phyloP scores from a whole-genome alignment of 2,329 filamentous ascomycete genomes.

The Penicillium hesseltinei region DNA sequence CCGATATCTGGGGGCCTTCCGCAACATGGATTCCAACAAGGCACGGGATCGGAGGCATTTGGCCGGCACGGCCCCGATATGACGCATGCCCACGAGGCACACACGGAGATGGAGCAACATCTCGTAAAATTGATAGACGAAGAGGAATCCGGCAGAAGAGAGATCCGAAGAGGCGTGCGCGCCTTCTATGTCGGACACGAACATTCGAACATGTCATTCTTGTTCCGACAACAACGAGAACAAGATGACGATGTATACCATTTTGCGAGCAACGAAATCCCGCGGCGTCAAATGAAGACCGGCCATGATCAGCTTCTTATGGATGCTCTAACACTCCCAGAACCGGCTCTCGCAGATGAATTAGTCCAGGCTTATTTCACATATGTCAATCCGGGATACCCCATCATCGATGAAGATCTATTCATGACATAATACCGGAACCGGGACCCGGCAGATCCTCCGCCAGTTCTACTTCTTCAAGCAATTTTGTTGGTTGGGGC shows the following conservation, averaged over 20 bases:
- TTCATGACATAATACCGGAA: slow-evolving; percentile 53
- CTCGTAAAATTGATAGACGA: slow-evolving; percentile 53
- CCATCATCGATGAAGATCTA: slow-evolving; percentile 52
- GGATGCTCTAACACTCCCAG: slow-evolving; percentile 52
- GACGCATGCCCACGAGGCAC: slow-evolving; percentile 41
- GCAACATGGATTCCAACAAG: slow-evolving; percentile 21
- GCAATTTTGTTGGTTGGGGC: slow-evolving; percentile 53
- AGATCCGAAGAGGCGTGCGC: slow-evolving; percentile 50
- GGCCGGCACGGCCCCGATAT: slow-evolving; percentile 29
- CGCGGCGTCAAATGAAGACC: slow-evolving; percentile 42
- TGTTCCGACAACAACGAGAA: slow-evolving; percentile 52
- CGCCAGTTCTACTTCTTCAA: slow-evolving; percentile 52
- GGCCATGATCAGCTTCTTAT: slow-evolving; percentile 47
- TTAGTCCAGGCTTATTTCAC: slow-evolving; percentile 53
- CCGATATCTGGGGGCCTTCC: slow-evolving; percentile 16
- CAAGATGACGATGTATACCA: slow-evolving; percentile 45
- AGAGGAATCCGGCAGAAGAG: slow-evolving; percentile 45
- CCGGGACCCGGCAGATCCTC: slow-evolving; percentile 45
- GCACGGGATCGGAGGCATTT: slow-evolving; percentile 23
- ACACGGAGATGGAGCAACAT: slow-evolving; percentile 45
- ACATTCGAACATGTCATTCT: slow-evolving; percentile 56
- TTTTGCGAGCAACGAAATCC: slow-evolving; percentile 46
- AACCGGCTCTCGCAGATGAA: slow-evolving; percentile 50
- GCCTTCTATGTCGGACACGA: slow-evolving; percentile 57
- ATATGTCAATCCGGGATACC: slow-evolving; percentile 53